phyloP scores from a whole-genome alignment of 441 rosid genomes.

The Erysimum pusillum region DNA sequence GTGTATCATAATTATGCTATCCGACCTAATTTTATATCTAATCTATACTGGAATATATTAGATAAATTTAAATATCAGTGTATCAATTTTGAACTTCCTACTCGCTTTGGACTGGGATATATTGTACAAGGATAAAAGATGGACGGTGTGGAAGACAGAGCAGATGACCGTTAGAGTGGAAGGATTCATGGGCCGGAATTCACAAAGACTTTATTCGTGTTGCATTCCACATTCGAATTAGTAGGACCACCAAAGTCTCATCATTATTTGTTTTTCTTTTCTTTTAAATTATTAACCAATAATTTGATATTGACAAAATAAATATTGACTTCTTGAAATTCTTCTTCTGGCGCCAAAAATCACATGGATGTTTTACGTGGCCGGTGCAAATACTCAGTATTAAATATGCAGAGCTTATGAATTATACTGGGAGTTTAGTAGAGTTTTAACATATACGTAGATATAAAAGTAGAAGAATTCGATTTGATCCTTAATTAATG shows the following conservation, averaged over 20 bases:
- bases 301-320: constrained; percentile 7
- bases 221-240: constrained; percentile 9
- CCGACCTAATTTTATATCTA: too few relatives aligned
- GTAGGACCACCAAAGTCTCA: constrained; percentile 3
- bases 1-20: too few relatives aligned
- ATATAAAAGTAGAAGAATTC: neutral
- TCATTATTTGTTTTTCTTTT: neutral
- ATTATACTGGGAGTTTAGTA: neutral
- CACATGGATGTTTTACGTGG: constrained; percentile 11
- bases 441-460: neutral
- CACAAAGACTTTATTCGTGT: constrained; percentile 7
- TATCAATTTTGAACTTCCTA: too few relatives aligned
- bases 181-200: constrained; percentile 25
- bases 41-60: too few relatives aligned
- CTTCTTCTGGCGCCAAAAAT: neutral
- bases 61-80: too few relatives aligned
- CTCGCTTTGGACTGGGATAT: too few relatives aligned
- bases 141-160: constrained; percentile 36
- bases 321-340: neutral
- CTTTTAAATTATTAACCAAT: neutral
- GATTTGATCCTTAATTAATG: neutral
- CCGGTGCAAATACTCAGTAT: constrained; percentile 27
- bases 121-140: too few relatives aligned
- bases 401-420: neutral
- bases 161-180: neutral